Conservation (phyloP, 345 rosid genomes). For the Camelina neglecta region DNA sequence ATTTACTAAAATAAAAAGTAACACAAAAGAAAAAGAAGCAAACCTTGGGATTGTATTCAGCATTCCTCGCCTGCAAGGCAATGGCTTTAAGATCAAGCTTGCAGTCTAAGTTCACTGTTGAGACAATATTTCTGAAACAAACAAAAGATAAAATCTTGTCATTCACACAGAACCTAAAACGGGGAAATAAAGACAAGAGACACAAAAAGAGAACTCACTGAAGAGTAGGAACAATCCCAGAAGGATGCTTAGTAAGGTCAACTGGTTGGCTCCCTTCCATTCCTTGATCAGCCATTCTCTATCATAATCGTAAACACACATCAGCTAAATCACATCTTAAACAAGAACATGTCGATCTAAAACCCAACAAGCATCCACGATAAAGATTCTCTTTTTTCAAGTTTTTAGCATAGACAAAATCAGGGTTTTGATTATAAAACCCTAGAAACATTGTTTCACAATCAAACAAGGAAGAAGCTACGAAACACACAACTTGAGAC, state of each 20-base stretch:
- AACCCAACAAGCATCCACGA: conserved; percentile 21
- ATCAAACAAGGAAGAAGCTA: conserved; percentile 7
- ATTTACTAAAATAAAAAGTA: neutral
- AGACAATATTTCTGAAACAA: conserved; percentile 63
- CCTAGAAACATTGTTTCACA: neutral
- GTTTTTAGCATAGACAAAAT: neutral
- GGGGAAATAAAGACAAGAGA: neutral
- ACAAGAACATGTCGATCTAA: neutral
- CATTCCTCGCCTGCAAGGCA: conserved; percentile 83
- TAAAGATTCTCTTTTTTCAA: no score
- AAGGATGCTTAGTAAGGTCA: conserved; percentile 92
- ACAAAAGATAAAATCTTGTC: neutral
- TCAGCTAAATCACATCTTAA: conserved; percentile 9
- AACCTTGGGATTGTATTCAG: conserved; percentile 87
- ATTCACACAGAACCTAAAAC: neutral
- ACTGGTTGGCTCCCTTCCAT: conserved; percentile 93
- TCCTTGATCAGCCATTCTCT: conserved; percentile 74
- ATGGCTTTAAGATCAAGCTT: conserved; percentile 81
- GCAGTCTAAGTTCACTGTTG: conserved; percentile 85
- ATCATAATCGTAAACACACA: neutral
- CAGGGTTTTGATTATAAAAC: neutral
- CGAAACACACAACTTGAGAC: neutral
- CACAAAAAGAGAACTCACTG: conserved; percentile 62
- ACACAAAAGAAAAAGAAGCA: neutral
- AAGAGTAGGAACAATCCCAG: conserved; percentile 93